These are phyloP conservation scores for Dimocarpus longan DNA, from an alignment of 345 rosid genomes.

Conservation along the genomic window DNA sequence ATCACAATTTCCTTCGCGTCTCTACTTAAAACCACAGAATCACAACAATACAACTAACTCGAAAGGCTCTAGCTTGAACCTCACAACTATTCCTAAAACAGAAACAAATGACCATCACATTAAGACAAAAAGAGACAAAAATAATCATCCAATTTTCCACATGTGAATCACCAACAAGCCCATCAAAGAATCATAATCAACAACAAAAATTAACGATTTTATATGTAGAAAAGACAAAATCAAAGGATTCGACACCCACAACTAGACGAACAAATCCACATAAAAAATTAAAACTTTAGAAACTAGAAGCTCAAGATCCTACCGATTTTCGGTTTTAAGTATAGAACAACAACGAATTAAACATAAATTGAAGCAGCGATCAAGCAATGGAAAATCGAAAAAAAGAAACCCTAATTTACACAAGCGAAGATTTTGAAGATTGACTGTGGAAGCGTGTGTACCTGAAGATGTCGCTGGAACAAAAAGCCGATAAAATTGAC, in stretches of 20 bases:
- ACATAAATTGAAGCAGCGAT: neutral
- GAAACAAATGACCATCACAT: neutral
- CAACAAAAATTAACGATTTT: neutral
- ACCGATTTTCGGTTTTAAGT: neutral
- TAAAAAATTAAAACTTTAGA: neutral
- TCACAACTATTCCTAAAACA: neutral
- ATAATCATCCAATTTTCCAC: neutral
- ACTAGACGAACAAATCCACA: neutral
- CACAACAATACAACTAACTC: neutral
- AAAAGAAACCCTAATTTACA: neutral
- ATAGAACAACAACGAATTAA: neutral
- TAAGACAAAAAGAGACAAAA: neutral
- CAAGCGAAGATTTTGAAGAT: neutral
- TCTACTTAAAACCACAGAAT: neutral
- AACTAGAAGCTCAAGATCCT: conserved; percentile 7
- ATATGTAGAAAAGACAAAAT: neutral
- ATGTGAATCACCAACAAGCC: neutral
- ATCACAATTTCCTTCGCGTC: neutral
- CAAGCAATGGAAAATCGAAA: neutral
- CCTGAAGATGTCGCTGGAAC: conserved; percentile 5
- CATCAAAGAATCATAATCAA: neutral
- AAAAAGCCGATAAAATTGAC: neutral
- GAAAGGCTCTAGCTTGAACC: conserved; percentile 13
- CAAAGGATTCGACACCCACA: neutral
- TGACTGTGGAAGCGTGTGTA: neutral